Evolutionary conservation across 2,329 filamentous ascomycete genomes (phyloP), one percentile per base, ranked within the genome.

Genomic region (Drechslera avenae): DNA sequence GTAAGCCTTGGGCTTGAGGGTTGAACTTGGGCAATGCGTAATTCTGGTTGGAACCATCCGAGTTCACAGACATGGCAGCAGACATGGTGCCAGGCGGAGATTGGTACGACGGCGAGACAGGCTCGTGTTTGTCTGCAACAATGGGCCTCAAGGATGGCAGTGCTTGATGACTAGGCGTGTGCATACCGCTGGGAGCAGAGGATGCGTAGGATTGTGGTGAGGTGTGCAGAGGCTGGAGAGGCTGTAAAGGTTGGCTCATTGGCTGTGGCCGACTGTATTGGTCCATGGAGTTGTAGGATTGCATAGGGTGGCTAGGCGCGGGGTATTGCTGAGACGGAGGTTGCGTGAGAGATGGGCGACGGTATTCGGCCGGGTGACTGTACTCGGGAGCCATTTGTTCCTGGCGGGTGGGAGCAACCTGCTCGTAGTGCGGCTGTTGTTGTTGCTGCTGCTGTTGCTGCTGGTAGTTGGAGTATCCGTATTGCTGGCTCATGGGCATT

Each of bases 51-150:
- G 63, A 55, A 2, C 54, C 49, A 34, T 73, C 69, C 4, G 71
- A 71, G 16, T 63, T 66, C 19, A 65, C 68, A 44, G 70, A 73
- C 61, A 72, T 67, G 39, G 67, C 57, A 21, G 58, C 64, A 16
- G 62, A 69, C 40, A 72, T 54, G 3, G 57, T 53, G 47, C 66
- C 63, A 43, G 67, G 71, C 46, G 70, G 72, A 14, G 71, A 73
- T 23, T 71, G 65, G 42, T 75, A 76, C n/a, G 71, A 66, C 0
- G 78, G 78, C n/a, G 77, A 78, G 3, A 74, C 67, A 4, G 76
- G 74, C 47, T 79, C 77, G 33, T 76, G 56, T 50, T 74, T 75
- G 3, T 75, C 65, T 17, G 53, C 52, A 42, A 50, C 57, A 2
- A 62, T 62, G 23, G 63, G 66, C 54, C 76, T 75, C 45, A 79